Evolutionary conservation across 2,329 filamentous ascomycete species (phyloP), one percentile per base, ranked within the genome.

Genomic region (Chrysoporthe austroafricana): DNA sequence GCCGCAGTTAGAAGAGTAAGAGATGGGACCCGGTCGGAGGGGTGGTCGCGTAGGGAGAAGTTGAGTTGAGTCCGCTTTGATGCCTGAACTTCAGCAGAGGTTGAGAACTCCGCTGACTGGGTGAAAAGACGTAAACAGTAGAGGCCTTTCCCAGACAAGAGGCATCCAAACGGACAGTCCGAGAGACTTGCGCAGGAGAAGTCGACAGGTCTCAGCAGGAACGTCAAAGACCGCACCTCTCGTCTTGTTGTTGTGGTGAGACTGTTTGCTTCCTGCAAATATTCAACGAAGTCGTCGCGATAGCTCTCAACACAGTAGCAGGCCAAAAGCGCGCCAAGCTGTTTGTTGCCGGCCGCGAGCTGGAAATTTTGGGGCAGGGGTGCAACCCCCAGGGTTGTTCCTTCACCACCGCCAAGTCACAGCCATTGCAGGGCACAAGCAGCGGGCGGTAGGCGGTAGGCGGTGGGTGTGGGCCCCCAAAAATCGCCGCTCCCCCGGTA

Each of bases 241-340:
- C n/a, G 48, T n/a, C 21, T 54, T 57, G 61, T 4, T 57, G 58
- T 36, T 50, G 44, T 39, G 34, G 32, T 32, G 57, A n/a, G 34
- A 39, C 32, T 57, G 34, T 32, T 21, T 60, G n/a, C 39, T 42
- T 26, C 18, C 36, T 60, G 11, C 57, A 32, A 60, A 42, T 42
- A 5, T 43, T 34, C 50, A 34, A 11, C 4, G 36, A 26, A 7
- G 36, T 42, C 50, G 67, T 69, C 64, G 67, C 67, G 64, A 63
- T 64, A 60, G 64, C 63, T 63, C 34, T 26, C 26, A 26, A 26
- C 26, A 26, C n/a, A 46, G 36, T 26, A 62, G 44, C 39, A 64
- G 54, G 21, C 48, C 36, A 36, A 57, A 63, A 66, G 59, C 63
- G 64, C 67, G 67, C 67, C 62, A 50, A 69, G 67, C 54, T 69